Evolutionary conservation across 768 basidiomycete genomes (phyloP), one percentile per base, ranked within the genome.

Genomic region (Fomitopsis pulvina): DNA sequence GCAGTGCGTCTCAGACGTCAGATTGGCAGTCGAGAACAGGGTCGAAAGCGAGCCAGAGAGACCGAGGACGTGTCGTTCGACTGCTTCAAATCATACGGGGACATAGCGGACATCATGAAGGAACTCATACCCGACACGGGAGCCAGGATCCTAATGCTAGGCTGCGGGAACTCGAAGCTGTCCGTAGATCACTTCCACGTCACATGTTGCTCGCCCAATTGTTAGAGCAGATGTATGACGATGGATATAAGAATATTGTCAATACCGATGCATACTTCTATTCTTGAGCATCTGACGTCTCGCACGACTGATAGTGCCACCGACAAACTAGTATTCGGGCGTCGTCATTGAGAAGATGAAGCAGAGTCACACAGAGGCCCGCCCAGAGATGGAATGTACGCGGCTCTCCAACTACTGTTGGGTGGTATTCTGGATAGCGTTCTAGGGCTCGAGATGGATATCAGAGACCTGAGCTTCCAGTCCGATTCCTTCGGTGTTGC

Each of bases 1-100:
- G n/a, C 69, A 76, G 86, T 87, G 57, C 66, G 74, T 50, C 44
- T 20, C 34, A 37, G n/a, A n/a, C 25, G 18, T 9, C n/a, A 40
- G 18, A 45, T n/a, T 27, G 29, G 29, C 30, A 21, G 28, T 25
- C n/a, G 21, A 16, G 45, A 24, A 40, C 45, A 28, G n/a, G 10
- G 18, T 16, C 18, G 34, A 37, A 16, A 12, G 14, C 14, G 34
- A 6, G 34, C 51, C 57, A 87, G 86, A 58, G 82, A 85, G 64
- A 60, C 71, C 4, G 69, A 74, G 16, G 78, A 79, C n/a, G 68
- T 68, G 3, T 70, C 77, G 5, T 91, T 87, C 54, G 90, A 92
- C 67, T 92, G 90, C 90, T 91, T 91, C 71, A 91, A 89, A 63
- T 80, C 81, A 8, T 92, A 91, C 58, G 63, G 65, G 2, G 88